Conservation (phyloP, 2,329 filamentous ascomycete species). For the Meredithiella fracta region DNA sequence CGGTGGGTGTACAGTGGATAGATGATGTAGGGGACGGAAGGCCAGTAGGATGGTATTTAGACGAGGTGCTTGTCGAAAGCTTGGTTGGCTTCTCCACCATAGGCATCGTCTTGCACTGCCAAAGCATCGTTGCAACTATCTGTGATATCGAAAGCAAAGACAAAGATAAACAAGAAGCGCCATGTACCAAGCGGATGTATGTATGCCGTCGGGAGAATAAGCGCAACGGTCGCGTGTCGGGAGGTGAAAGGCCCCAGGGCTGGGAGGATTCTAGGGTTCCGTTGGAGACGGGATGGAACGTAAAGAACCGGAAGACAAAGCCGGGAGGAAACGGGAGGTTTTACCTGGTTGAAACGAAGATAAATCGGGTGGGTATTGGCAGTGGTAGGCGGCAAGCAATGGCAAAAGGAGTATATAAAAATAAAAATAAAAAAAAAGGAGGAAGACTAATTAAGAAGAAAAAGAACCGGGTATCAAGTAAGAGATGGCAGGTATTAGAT, state of each 20-base stretch:
- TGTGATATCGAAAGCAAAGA: not conserved
- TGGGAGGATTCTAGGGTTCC: not conserved
- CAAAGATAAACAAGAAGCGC: not conserved
- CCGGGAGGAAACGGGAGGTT: too few species aligned
- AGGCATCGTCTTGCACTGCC: conserved; percentile 10
- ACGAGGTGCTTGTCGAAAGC: not conserved
- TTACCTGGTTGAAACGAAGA: conserved; percentile 1
- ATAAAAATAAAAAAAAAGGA: too few species aligned
- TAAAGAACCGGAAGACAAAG: too few species aligned
- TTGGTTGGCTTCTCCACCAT: not conserved
- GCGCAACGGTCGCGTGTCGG: not conserved
- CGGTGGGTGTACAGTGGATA: not conserved
- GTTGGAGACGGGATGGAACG: not conserved
- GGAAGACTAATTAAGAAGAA: too few species aligned
- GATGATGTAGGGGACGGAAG: not conserved
- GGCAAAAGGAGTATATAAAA: not conserved
- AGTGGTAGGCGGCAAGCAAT: too few species aligned
- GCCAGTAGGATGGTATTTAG: not conserved
- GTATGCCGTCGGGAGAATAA: not conserved
- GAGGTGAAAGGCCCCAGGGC: not conserved
- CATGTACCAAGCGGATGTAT: not conserved
- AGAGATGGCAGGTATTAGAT: not conserved
- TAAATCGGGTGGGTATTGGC: not conserved
- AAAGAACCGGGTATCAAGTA: too few species aligned
- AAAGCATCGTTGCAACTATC: conserved; percentile 7